Conservation (phyloP, 176 grass and related monocot genomes). For the Aegilops bicornis region DNA sequence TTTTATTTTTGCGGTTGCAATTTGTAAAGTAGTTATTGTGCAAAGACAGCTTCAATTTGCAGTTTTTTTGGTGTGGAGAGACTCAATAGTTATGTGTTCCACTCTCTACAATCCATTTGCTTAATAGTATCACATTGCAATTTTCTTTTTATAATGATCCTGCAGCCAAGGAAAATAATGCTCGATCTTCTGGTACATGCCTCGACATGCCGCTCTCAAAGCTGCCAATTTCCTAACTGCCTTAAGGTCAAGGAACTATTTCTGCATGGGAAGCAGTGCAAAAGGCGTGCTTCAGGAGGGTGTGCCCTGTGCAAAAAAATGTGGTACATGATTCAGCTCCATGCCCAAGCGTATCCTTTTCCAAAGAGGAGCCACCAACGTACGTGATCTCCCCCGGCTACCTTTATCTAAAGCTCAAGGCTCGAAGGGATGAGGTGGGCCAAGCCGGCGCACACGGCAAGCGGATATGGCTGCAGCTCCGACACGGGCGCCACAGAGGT, state of each 20-base stretch:
- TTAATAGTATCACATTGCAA: background rate
- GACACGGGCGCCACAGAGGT: too few relatives aligned
- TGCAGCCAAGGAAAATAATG: conserved; percentile 76
- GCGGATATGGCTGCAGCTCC: too few relatives aligned
- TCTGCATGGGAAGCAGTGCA: conserved; percentile 78
- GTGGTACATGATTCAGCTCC: conserved; percentile 85
- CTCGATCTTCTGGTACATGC: conserved; percentile 81
- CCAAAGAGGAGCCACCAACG: too few relatives aligned
- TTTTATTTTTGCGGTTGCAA: too few relatives aligned
- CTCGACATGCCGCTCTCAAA: conserved; percentile 52
- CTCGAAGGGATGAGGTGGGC: too few relatives aligned
- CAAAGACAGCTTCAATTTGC: background rate
- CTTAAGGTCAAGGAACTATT: conserved; percentile 79
- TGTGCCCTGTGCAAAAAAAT: conserved; percentile 73
- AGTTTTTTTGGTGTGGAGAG: background rate
- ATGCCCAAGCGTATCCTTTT: conserved; percentile 52
- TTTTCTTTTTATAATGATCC: conserved; percentile 6
- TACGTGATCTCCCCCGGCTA: too few relatives aligned
- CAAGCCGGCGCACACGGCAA: too few relatives aligned
- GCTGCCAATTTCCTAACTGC: conserved; percentile 71
- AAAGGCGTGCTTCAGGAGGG: conserved; percentile 69
- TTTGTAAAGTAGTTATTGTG: background rate
- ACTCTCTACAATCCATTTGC: background rate
- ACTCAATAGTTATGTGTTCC: background rate
- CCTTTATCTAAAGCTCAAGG: too few relatives aligned